phyloP scores from a whole-genome alignment of 768 basidiomycete species.

The Pisolithus sp. region DNA sequence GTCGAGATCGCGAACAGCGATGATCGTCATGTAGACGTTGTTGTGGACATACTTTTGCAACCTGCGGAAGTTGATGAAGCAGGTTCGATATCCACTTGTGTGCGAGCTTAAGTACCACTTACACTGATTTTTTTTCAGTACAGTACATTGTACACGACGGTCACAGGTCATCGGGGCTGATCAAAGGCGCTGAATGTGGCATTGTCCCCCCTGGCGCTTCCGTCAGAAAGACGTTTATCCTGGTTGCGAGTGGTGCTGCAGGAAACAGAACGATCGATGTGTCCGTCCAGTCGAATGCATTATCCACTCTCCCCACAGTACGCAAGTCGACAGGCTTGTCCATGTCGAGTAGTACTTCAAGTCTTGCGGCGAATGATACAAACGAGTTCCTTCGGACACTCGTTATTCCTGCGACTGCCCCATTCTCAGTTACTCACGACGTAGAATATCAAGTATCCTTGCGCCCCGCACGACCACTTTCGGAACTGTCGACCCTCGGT shows the following conservation, averaged over 20 bases:
- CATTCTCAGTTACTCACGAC: conserved; percentile 49
- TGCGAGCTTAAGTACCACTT: not conserved
- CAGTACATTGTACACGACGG: conserved; percentile 58
- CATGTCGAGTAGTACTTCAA: conserved; percentile 10
- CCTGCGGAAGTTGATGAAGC: conserved; percentile 72
- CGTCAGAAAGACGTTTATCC: conserved; percentile 53
- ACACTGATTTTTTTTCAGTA: conserved; percentile 29
- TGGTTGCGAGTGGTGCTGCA: conserved; percentile 54
- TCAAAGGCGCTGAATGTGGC: conserved; percentile 71
- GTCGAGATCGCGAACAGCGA: conserved; percentile 71
- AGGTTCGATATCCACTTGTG: conserved; percentile 35
- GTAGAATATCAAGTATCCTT: conserved; percentile 47
- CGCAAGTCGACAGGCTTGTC: conserved; percentile 3
- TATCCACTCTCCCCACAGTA: conserved; percentile 1
- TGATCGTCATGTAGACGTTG: conserved; percentile 57
- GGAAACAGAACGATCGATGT: conserved; percentile 77
- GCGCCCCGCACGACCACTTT: conserved; percentile 37
- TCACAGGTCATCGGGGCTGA: conserved; percentile 59
- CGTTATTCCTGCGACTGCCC: conserved; percentile 56
- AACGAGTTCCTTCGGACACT: conserved; percentile 62
- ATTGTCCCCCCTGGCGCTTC: conserved; percentile 51
- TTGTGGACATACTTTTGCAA: conserved; percentile 71
- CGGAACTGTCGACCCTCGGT: conserved; percentile 51
- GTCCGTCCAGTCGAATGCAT: conserved; percentile 60
- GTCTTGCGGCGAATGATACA: conserved; percentile 24